Evolutionary conservation across 352 stramenopile genomes (phyloP).

Genomic region (Phytophthora macrochlamydospora): DNA sequence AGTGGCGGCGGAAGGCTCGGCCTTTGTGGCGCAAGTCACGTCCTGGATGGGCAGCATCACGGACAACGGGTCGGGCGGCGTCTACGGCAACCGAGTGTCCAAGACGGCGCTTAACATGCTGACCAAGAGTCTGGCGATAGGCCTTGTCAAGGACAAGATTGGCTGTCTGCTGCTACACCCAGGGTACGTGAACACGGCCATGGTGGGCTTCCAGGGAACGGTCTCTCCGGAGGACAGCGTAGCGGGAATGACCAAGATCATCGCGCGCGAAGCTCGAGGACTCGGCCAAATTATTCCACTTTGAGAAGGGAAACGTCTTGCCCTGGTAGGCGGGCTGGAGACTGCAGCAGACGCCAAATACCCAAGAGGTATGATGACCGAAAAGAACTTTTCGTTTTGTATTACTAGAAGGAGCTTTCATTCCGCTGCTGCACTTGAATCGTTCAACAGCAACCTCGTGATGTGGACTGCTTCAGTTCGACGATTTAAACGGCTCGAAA

Average conservation of each 20-base stretch:
- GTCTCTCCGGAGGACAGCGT: constrained; percentile 48
- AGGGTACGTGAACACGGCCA: constrained; percentile 66
- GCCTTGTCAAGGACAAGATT: constrained; percentile 58
- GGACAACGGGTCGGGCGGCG: constrained; percentile 31
- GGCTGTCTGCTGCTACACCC: constrained; percentile 61
- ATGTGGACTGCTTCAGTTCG: no score
- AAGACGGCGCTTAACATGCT: constrained; percentile 86
- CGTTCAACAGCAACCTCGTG: no score
- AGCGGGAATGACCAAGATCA: constrained; percentile 42
- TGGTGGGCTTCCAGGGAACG: constrained; percentile 43
- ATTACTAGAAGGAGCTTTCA: no score
- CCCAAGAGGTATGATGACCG: no score
- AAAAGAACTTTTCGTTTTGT: no score
- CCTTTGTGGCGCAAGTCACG: constrained; percentile 55
- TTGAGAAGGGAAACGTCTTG: constrained; percentile 45
- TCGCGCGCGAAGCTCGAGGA: constrained; percentile 46
- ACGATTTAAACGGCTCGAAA: no score
- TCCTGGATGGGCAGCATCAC: constrained; percentile 50
- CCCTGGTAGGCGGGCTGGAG: constrained; percentile 41
- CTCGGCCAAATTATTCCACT: constrained; percentile 52
- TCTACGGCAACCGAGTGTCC: constrained; percentile 78
- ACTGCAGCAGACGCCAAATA: no score
- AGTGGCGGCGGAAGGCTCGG: constrained; percentile 25
- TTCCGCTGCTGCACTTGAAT: no score
- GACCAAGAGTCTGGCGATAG: constrained; percentile 52